phyloP scores from a whole-genome alignment of 805 yeast genomes.

The Spathaspora girioi region DNA sequence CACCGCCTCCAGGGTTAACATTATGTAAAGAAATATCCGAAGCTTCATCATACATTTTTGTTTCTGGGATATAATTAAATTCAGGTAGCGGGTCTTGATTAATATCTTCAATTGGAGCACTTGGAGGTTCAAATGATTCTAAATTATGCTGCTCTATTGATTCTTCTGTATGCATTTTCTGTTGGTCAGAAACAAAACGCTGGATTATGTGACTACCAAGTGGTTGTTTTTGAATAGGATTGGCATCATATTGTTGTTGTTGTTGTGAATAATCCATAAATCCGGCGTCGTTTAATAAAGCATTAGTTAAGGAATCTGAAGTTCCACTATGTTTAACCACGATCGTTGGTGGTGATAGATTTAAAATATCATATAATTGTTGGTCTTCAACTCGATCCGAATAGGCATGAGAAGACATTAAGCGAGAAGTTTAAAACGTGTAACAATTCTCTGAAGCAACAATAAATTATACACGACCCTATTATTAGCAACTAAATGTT shows the following conservation, averaged over 20 bases:
- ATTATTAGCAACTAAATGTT: too few relatives aligned
- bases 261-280: constrained; percentile 6
- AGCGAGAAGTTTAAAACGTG: neutral
- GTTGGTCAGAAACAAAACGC: neutral
- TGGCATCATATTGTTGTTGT: constrained; percentile 1
- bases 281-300: constrained; percentile 1
- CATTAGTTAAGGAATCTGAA: neutral
- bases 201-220: neutral
- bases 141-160: neutral
- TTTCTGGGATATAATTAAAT: neutral
- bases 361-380: constrained; percentile 26
- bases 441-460: neutral
- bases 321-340: neutral
- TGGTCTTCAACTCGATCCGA: constrained; percentile 21
- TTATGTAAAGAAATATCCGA: constrained; percentile 3
- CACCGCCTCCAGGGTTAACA: neutral
- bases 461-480: too few relatives aligned
- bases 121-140: neutral
- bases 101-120: neutral
- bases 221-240: neutral
- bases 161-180: constrained; percentile 2
- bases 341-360: constrained; percentile 24
- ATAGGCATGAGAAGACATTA: constrained; percentile 8
- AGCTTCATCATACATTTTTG: neutral
- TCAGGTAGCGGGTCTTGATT: neutral